phyloP scores from a whole-genome alignment of 495 filamentous ascomycete genomes.

The Penicillium antarcticum region DNA sequence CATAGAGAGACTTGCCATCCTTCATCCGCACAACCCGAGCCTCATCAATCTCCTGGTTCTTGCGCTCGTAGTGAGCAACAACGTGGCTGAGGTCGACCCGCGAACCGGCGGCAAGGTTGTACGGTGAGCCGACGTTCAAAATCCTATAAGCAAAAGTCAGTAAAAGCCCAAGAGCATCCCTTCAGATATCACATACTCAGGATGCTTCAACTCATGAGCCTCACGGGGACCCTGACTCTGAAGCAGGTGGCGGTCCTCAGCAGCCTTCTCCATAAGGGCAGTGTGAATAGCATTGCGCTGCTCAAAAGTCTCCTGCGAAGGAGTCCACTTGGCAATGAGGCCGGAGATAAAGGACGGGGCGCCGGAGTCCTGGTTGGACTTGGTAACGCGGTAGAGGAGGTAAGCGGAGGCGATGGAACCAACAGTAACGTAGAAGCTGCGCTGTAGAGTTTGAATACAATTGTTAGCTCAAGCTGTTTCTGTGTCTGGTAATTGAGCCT shows the following conservation, averaged over 20 bases:
- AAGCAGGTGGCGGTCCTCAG: conserved; percentile 63
- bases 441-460: conserved; percentile 37
- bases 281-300: conserved; percentile 62
- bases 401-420: conserved; percentile 55
- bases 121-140: conserved; percentile 58
- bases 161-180: background rate
- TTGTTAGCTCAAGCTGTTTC: conserved; percentile 7
- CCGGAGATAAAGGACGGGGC: conserved; percentile 53
- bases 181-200: conserved; percentile 61
- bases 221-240: conserved; percentile 46
- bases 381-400: conserved; percentile 52
- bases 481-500: conserved; percentile 8
- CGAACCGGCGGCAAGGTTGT: conserved; percentile 61
- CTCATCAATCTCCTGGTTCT: conserved; percentile 53
- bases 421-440: conserved; percentile 62
- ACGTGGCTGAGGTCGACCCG: conserved; percentile 57
- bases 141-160: conserved; percentile 6
- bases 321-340: conserved; percentile 52
- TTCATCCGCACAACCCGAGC: conserved; percentile 41
- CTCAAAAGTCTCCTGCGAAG: conserved; percentile 49
- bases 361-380: conserved; percentile 44
- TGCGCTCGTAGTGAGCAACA: conserved; percentile 59
- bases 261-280: conserved; percentile 65
- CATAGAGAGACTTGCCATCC: conserved; percentile 45
- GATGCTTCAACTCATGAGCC: conserved; percentile 55